These are phyloP conservation scores for Clonostachys chloroleuca DNA, from an alignment of 2,329 filamentous ascomycete species.

Conservation along the genomic window DNA sequence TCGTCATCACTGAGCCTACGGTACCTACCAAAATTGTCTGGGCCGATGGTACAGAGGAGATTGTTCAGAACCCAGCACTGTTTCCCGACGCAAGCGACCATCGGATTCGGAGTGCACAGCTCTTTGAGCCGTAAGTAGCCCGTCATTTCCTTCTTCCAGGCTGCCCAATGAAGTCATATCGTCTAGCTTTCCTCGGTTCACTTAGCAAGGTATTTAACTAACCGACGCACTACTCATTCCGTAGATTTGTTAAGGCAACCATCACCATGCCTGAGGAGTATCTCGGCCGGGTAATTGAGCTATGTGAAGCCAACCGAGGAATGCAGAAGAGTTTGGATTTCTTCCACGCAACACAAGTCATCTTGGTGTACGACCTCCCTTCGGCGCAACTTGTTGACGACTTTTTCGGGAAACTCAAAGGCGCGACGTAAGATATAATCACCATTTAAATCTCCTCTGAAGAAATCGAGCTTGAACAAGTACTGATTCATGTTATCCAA, in stretches of 20 bases:
- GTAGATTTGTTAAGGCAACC: slow-evolving; percentile 69
- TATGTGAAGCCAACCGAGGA: slow-evolving; percentile 87
- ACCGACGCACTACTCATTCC: background rate
- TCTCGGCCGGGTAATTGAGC: slow-evolving; percentile 87
- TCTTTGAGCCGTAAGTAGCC: slow-evolving; percentile 44
- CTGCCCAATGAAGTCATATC: background rate
- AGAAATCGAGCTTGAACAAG: background rate
- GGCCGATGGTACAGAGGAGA: slow-evolving; percentile 69
- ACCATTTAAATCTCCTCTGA: background rate
- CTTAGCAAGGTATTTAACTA: background rate
- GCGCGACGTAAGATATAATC: slow-evolving; percentile 54
- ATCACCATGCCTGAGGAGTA: slow-evolving; percentile 93
- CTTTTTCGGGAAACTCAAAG: slow-evolving; percentile 95
- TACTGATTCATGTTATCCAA: background rate
- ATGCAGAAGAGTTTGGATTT: slow-evolving; percentile 85
- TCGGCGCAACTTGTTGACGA: slow-evolving; percentile 91
- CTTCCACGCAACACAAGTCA: slow-evolving; percentile 89
- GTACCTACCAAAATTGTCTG: slow-evolving; percentile 87
- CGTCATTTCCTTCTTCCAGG: background rate
- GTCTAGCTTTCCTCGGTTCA: background rate
- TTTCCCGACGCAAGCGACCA: slow-evolving; percentile 69
- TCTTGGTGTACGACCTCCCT: slow-evolving; percentile 87
- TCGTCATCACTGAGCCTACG: slow-evolving; percentile 95
- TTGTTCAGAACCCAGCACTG: slow-evolving; percentile 81
- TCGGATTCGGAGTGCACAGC: slow-evolving; percentile 34